Evolutionary conservation across 2,329 filamentous ascomycete species (phyloP), one percentile per base, ranked within the genome.

Genomic region (Neonectria neomacrospora): DNA sequence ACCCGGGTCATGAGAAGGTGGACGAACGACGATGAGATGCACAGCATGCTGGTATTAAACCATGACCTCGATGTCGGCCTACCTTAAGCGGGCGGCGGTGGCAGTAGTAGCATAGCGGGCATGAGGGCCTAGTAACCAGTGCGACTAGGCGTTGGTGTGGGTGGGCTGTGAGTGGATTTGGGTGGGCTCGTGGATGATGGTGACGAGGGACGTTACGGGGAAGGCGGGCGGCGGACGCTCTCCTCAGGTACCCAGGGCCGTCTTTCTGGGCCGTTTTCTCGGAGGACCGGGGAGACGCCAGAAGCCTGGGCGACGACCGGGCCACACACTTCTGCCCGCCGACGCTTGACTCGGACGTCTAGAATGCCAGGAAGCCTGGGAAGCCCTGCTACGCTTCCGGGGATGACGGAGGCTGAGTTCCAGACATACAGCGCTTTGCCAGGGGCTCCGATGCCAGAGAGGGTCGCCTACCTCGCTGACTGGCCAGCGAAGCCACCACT

Each of bases 151-250:
- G 52, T 64, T 48, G 59, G 58, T 63, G 54, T 56, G 60, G 58
- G 70, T 73, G 70, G 70, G 65, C 67, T 37, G 14, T 71, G 63
- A 65, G 68, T 71, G 70, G 70, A 61, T 64, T 69, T 45, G 54
- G 34, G 64, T 58, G 57, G 58, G 58, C 55, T 65, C 50, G 65
- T 61, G 70, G 69, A 57, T 62, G 69, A 62, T 67, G 69, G 62
- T 54, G 64, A 42, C 50, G 54, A 66, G 63, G 63, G 69, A 70
- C 59, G 67, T 70, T 58, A 71, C 57, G 68, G 61, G 61, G 63
- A 66, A 58, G 66, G 61, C 65, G 60, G 60, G 51, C 56, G 67
- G 66, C 63, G 63, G 65, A 68, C 66, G 67, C 57, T 66, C 51
- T 66, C 14, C 54, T 53, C n/a, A n/a, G n/a, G n/a, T 47, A 34